phyloP scores from a whole-genome alignment of 441 rosid genomes.

The Populus hybrid region DNA sequence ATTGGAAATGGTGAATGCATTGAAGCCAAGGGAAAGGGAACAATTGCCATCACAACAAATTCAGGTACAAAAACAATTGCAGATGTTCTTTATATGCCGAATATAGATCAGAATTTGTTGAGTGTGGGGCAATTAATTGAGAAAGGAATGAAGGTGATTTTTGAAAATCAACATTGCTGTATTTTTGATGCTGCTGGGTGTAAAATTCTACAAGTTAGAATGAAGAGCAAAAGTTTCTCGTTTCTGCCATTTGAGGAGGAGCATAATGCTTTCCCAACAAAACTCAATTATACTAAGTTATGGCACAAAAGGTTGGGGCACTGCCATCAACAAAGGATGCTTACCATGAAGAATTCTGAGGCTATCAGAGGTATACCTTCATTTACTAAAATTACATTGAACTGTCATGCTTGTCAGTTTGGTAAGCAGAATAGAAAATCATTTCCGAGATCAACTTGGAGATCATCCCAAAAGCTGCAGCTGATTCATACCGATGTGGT shows the following conservation, averaged over 20 bases:
- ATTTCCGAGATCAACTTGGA: background rate
- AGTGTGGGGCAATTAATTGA: background rate
- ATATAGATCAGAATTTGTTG: background rate
- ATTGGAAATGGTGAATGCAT: too few relatives aligned
- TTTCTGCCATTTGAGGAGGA: too few relatives aligned
- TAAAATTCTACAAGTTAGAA: background rate
- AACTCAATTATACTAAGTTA: background rate
- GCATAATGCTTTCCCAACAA: background rate
- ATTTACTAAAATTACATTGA: too few relatives aligned
- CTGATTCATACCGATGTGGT: background rate
- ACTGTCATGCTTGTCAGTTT: background rate
- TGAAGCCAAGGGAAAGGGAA: too few relatives aligned
- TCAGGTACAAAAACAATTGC: too few relatives aligned
- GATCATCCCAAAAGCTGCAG: background rate
- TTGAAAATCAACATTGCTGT: background rate
- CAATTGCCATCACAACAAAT: too few relatives aligned
- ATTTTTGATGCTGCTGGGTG: background rate
- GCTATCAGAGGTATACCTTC: background rate
- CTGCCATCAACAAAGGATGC: too few relatives aligned
- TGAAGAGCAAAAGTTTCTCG: background rate
- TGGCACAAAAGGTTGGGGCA: background rate
- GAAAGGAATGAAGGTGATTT: background rate
- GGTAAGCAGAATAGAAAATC: background rate
- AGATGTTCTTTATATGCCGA: background rate
- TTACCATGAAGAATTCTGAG: too few relatives aligned